Percentiles rank a stretch among this genome's conserved stretches.
phyloP scores from a whole-genome alignment of 139 green algal genomes.

The Tetraselmis striata region DNA sequence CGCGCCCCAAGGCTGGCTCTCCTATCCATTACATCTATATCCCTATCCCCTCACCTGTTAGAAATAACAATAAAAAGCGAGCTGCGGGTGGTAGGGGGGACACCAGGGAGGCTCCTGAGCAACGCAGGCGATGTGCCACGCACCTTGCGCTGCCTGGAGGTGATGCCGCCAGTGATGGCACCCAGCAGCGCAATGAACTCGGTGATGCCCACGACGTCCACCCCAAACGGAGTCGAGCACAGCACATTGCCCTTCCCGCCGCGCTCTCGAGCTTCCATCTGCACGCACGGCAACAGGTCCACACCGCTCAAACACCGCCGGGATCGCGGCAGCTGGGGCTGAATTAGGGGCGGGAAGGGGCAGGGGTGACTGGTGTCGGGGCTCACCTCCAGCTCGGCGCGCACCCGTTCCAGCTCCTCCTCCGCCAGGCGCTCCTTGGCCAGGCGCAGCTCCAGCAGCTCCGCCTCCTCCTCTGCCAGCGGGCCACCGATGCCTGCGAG shows the following conservation, averaged over 20 bases:
- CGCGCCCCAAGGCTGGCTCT: too few species aligned
- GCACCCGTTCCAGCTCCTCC: slow-evolving; percentile 31
- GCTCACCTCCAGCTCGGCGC: slow-evolving; percentile 43
- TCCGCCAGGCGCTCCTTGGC: slow-evolving; percentile 55
- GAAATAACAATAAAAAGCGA: too few species aligned
- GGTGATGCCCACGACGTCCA: slow-evolving; percentile 95
- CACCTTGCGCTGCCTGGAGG: not conserved
- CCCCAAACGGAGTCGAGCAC: slow-evolving; percentile 90
- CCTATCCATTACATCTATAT: too few species aligned
- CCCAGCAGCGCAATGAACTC: slow-evolving; percentile 78
- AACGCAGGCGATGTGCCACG: not conserved
- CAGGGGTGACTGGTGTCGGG: not conserved
- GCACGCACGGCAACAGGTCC: slow-evolving; percentile 1
- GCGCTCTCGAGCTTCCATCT: slow-evolving; percentile 16
- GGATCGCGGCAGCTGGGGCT: not conserved
- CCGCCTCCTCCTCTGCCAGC: slow-evolving; percentile 68
- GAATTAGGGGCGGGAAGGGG: not conserved
- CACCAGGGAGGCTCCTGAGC: too few species aligned
- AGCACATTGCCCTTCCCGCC: slow-evolving; percentile 50
- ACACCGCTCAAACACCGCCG: not conserved
- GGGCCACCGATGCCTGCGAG: slow-evolving; percentile 28
- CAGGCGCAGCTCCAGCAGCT: slow-evolving; percentile 50
- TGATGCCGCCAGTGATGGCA: slow-evolving; percentile 40
- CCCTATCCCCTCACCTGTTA: too few species aligned
- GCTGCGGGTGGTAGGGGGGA: too few species aligned